These are phyloP conservation scores for Colletotrichum sp. DNA, from an alignment of 2,329 filamentous ascomycete genomes.

Conservation along the genomic window DNA sequence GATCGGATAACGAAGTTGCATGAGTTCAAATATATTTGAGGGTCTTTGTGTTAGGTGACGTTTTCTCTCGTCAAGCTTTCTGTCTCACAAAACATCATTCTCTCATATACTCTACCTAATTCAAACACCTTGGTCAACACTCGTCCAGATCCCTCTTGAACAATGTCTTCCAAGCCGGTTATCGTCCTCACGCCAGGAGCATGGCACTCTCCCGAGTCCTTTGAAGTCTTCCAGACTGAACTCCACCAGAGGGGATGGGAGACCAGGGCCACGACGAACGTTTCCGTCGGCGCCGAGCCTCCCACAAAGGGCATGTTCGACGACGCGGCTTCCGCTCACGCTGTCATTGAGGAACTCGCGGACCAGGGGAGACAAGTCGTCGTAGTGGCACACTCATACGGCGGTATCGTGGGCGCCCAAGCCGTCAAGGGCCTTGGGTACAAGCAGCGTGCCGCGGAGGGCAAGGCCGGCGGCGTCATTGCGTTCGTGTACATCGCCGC, in stretches of 20 bases:
- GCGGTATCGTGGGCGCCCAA: conserved; percentile 41
- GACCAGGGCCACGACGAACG: conserved; percentile 31
- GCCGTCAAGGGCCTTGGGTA: conserved; percentile 39
- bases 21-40: background rate
- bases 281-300: conserved; percentile 35
- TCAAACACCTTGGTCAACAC: background rate
- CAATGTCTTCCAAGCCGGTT: conserved; percentile 16
- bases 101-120: accelerated
- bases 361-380: conserved; percentile 43
- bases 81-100: background rate
- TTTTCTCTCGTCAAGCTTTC: background rate
- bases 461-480: conserved; percentile 40
- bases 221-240: conserved; percentile 28
- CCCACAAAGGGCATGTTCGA: conserved; percentile 27
- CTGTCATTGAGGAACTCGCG: conserved; percentile 27
- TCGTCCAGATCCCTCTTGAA: background rate
- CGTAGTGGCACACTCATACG: conserved; percentile 47
- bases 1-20: background rate
- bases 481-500: conserved; percentile 37
- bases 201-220: conserved; percentile 37
- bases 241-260: conserved; percentile 35
- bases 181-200: conserved; percentile 44
- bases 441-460: conserved; percentile 31
- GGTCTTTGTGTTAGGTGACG: accelerated
- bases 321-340: conserved; percentile 35